phyloP scores from a whole-genome alignment of 345 rosid genomes.

The Eutrema heterophyllum region DNA sequence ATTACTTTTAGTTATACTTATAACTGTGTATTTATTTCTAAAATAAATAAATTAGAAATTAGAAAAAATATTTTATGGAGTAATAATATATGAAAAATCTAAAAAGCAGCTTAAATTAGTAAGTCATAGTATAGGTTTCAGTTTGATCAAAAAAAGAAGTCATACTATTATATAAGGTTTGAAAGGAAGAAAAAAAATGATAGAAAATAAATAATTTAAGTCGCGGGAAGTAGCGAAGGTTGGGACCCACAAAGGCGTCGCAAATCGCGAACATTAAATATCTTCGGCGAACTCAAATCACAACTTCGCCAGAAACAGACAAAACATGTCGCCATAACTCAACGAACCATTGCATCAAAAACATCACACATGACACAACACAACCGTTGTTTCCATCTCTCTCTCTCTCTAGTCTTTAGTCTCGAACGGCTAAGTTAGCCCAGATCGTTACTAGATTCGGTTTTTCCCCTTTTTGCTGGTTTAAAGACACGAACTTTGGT shows the following conservation, averaged over 20 bases:
- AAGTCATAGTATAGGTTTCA: not conserved
- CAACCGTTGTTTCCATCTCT: conserved; percentile 11
- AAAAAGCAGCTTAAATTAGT: not conserved
- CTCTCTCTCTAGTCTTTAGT: not conserved
- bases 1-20: not conserved
- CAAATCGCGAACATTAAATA: conserved; percentile 21
- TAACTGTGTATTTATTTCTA: not conserved
- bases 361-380: conserved; percentile 9
- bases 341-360: conserved; percentile 14
- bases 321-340: conserved; percentile 33
- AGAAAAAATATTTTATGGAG: too few relatives aligned
- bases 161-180: not conserved
- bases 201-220: not conserved
- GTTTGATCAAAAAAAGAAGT: not conserved
- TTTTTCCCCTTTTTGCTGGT: not conserved
- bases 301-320: conserved; percentile 21
- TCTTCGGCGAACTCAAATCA: conserved; percentile 13
- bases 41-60: too few relatives aligned
- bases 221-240: conserved; percentile 22
- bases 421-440: conserved; percentile 1
- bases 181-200: not conserved
- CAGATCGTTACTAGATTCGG: conserved; percentile 10
- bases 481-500: conserved; percentile 16
- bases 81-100: too few relatives aligned
- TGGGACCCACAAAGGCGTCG: conserved; percentile 25